Percentiles rank a stretch among this genome's conserved stretches.
Conservation (phyloP, 257 asterid species). For the Leptodermis oblonga region DNA sequence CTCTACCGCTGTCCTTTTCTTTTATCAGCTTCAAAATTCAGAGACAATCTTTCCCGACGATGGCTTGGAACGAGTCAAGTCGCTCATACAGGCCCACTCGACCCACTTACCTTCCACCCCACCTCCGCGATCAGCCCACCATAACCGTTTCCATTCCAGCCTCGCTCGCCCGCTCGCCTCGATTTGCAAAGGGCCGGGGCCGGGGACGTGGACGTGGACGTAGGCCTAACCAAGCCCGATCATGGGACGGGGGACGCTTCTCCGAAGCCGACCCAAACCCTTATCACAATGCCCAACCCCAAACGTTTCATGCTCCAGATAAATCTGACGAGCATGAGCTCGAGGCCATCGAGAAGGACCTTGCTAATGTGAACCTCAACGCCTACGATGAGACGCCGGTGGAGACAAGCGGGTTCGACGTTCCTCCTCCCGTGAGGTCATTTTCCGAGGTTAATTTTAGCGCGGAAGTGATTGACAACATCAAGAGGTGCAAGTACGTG, state of each 20-base stretch:
- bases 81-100: slow-evolving; percentile 20
- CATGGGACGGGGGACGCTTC: slow-evolving; percentile 14
- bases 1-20: background rate
- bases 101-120: slow-evolving; percentile 37
- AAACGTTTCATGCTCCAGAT: slow-evolving; percentile 14
- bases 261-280: slow-evolving; percentile 4
- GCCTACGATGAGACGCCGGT: slow-evolving; percentile 37
- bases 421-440: slow-evolving; percentile 54
- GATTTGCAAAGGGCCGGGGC: slow-evolving; percentile 8
- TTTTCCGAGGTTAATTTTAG: slow-evolving; percentile 47
- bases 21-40: background rate
- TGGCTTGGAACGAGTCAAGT: slow-evolving; percentile 19
- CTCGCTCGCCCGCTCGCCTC: slow-evolving; percentile 8
- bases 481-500: slow-evolving; percentile 53
- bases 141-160: slow-evolving; percentile 18
- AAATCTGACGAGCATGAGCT: slow-evolving; percentile 37
- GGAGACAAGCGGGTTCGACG: slow-evolving; percentile 49
- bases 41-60: background rate
- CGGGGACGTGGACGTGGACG: slow-evolving; percentile 16
- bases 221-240: slow-evolving; percentile 15
- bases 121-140: slow-evolving; percentile 29
- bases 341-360: slow-evolving; percentile 14
- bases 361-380: background rate
- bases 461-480: slow-evolving; percentile 38
- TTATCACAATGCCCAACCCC: background rate